phyloP scores from a whole-genome alignment of 192 early-diverging fungal species.

The Phlyctochytrium arcticum region DNA sequence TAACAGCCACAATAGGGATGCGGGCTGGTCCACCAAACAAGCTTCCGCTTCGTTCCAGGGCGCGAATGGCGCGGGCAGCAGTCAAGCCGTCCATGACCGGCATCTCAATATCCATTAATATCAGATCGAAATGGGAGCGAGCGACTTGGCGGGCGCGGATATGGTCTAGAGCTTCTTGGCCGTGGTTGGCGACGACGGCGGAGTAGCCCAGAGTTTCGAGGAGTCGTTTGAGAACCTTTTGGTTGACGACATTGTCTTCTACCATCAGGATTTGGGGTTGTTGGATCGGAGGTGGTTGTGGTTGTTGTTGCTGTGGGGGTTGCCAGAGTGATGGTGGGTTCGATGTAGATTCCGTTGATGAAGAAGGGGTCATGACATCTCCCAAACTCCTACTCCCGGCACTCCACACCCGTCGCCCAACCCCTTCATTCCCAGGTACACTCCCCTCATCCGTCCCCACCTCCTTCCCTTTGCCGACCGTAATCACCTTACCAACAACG shows the following conservation, averaged over 20 bases:
- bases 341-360: no score
- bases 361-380: no score
- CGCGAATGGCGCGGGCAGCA: constrained; percentile 1
- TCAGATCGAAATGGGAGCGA: neutral
- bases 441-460: no score
- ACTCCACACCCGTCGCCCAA: neutral
- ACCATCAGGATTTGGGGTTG: no score
- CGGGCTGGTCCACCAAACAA: neutral
- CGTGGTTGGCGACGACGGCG: constrained; percentile 46
- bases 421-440: no score
- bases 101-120: constrained; percentile 56
- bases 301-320: no score
- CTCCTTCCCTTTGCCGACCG: no score
- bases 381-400: neutral
- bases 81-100: constrained; percentile 54
- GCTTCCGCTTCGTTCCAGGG: neutral
- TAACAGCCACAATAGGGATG: constrained; percentile 56
- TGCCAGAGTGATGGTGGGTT: no score
- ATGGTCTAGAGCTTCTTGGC: constrained; percentile 52
- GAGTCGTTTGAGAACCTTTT: constrained; percentile 54
- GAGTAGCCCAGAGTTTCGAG: constrained; percentile 50
- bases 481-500: no score
- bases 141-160: constrained; percentile 1
- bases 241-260: constrained; percentile 58
- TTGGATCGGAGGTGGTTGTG: no score